A percentile compares a stretch with the other conserved stretches of the same genome.
Evolutionary conservation across 129 eudicot genomes (phyloP).

Genomic region (Flaveria linearis): DNA sequence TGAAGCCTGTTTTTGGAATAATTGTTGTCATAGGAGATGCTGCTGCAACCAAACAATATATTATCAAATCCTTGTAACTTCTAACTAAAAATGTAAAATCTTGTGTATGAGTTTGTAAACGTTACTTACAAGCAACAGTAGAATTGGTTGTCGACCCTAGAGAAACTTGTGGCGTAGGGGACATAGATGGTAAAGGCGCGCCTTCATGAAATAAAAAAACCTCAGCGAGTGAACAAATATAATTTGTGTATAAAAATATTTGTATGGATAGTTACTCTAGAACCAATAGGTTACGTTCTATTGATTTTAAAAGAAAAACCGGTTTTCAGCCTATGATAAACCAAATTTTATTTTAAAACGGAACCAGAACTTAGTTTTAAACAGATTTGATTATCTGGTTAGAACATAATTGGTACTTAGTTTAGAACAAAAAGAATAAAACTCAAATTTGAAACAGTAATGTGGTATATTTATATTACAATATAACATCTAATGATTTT

Average conservation of each 20-base stretch:
- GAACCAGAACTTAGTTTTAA: no score
- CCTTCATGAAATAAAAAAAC: slow-evolving; percentile 20
- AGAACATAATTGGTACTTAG: no score
- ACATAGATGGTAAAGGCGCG: slow-evolving; percentile 22
- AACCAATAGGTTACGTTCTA: neutral
- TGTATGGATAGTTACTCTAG: no score
- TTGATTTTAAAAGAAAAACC: neutral
- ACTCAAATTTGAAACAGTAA: no score
- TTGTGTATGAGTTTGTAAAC: neutral
- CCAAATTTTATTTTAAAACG: no score
- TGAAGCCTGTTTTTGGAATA: slow-evolving; percentile 18
- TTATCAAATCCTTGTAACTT: neutral
- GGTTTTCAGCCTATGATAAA: neutral
- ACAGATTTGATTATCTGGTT: no score
- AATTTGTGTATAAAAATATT: no score
- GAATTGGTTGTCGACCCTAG: slow-evolving; percentile 35
- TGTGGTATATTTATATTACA: no score
- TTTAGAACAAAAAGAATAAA: no score
- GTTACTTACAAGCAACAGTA: slow-evolving; percentile 37
- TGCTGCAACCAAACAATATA: neutral
- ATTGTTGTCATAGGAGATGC: slow-evolving; percentile 30
- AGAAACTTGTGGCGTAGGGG: slow-evolving; percentile 41
- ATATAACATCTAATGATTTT: no score
- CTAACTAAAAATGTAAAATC: neutral
- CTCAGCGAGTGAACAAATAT: neutral